Percentiles rank a stretch among this genome's conserved stretches.
These are phyloP conservation scores for Colletotrichum orchidophilum DNA, from an alignment of 2,329 filamentous ascomycete genomes.

Conservation along the genomic window DNA sequence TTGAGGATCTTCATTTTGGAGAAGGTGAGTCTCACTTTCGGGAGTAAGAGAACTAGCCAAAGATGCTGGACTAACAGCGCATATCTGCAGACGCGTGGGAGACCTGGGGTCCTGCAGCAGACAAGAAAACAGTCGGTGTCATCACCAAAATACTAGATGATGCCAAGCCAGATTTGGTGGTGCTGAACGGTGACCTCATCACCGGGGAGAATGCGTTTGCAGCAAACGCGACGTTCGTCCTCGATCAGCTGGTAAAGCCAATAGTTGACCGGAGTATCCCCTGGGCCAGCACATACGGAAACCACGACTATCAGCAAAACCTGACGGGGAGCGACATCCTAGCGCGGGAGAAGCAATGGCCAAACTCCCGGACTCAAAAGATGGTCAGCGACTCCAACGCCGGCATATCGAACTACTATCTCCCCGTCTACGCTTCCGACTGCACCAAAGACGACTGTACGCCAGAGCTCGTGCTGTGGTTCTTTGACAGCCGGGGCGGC, in stretches of 20 bases:
- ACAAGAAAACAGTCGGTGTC: conserved; percentile 64
- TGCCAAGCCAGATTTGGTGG: conserved; percentile 65
- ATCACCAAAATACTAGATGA: conserved; percentile 66
- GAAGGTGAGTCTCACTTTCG: conserved; percentile 66
- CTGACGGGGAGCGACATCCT: conserved; percentile 58
- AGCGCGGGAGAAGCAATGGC: conserved; percentile 50
- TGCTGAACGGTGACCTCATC: conserved; percentile 77
- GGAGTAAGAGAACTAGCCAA: rapidly evolving
- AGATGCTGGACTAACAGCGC: neutral
- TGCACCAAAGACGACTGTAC: conserved; percentile 45
- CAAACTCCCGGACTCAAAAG: conserved; percentile 48
- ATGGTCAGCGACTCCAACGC: conserved; percentile 50
- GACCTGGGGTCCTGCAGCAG: conserved; percentile 59
- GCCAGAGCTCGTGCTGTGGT: conserved; percentile 69
- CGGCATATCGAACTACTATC: conserved; percentile 58
- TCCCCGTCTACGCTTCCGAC: conserved; percentile 52
- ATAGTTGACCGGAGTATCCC: conserved; percentile 62
- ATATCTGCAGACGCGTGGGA: conserved; percentile 52
- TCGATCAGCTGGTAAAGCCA: conserved; percentile 68
- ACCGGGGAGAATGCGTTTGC: conserved; percentile 71
- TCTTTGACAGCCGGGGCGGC: conserved; percentile 75
- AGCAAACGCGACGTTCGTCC: conserved; percentile 64
- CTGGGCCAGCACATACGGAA: conserved; percentile 77
- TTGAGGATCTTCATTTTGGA: conserved; percentile 77
- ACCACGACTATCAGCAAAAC: conserved; percentile 72